Evolutionary conservation across 768 basidiomycete genomes (phyloP), one percentile per base, ranked within the genome.

Genomic region (Termitomyces bulborhizus): DNA sequence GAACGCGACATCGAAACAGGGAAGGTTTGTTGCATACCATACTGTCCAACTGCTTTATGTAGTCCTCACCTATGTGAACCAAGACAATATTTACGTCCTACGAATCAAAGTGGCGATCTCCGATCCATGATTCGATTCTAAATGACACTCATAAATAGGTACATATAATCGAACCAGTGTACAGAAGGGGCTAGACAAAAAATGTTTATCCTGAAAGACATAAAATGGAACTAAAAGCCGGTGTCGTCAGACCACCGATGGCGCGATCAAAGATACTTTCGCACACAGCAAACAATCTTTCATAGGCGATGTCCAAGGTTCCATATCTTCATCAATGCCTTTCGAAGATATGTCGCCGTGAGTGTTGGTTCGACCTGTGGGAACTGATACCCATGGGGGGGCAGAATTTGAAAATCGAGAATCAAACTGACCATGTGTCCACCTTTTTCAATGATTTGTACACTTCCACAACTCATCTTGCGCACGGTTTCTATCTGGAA

Each of bases 281-380:
- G 7, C 12, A 43, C 24, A 26, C 24, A 13, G 3, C 2, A 13
- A 34, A 27, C 9, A 32, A 15, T 41, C 16, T 21, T 31, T 55
- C 46, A 55, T 27, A 55, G 27, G 32, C 46, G 54, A 43, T 21
- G 40, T 24, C 31, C 40, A 8, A 39, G 54, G 11, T 32, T n/a
- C 46, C 39, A 47, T 6, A 55, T 48, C 12, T 29, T 49, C 4
- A 47, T 48, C 46, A 55, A 34, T n/a, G 54, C 54, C 31, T 32
- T 55, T 34, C 54, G 54, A 55, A 55, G 27, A 48, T 42, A 43
- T 8, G 24, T n/a, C 21, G 46, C 46, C 15, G 54, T 48, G 18
- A 54, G 53, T 2, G 4, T 13, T 48, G 53, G 53, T 27, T 54
- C 53, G 8, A 54, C 53, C 31, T 55, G 54, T 27, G 54, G 54